Percentiles rank a stretch among this genome's conserved stretches.
phyloP scores from a whole-genome alignment of 345 rosid genomes.

The Durio zibethinus region DNA sequence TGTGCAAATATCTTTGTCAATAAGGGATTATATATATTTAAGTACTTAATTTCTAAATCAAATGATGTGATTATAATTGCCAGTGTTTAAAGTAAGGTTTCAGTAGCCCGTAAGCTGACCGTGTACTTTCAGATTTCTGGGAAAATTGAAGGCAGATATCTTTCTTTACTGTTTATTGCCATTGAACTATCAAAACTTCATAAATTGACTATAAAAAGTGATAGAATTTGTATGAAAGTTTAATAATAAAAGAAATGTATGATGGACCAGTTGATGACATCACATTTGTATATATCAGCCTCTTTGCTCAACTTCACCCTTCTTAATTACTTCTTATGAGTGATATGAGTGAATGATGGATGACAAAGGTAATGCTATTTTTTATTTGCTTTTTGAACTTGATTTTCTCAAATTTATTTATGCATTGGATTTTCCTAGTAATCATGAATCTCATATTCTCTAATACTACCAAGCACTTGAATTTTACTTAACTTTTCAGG shows the following conservation, averaged over 20 bases:
- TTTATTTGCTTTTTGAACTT: neutral
- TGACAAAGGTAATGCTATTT: neutral
- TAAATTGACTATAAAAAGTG: neutral
- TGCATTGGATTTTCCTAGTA: neutral
- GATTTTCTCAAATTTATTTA: neutral
- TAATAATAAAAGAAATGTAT: neutral
- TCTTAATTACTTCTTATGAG: neutral
- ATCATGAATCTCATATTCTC: neutral
- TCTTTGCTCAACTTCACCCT: neutral
- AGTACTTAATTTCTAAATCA: neutral
- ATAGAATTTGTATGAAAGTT: neutral
- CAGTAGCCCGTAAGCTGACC: neutral
- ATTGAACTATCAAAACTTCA: neutral
- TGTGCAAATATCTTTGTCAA: neutral
- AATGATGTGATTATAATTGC: neutral
- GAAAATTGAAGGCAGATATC: neutral
- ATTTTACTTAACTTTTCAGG: slow-evolving; percentile 36
- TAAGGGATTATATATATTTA: too few relatives aligned
- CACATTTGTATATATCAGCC: neutral
- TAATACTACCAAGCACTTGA: neutral
- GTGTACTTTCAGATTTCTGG: slow-evolving; percentile 1
- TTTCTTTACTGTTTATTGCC: neutral
- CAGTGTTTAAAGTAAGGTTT: neutral
- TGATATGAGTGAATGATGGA: neutral
- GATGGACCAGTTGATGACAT: neutral